Evolutionary conservation across 1,284 basidiomycete genomes (phyloP), one percentile per base, ranked within the genome.

Genomic region (Cryptococcus amylolentus): DNA sequence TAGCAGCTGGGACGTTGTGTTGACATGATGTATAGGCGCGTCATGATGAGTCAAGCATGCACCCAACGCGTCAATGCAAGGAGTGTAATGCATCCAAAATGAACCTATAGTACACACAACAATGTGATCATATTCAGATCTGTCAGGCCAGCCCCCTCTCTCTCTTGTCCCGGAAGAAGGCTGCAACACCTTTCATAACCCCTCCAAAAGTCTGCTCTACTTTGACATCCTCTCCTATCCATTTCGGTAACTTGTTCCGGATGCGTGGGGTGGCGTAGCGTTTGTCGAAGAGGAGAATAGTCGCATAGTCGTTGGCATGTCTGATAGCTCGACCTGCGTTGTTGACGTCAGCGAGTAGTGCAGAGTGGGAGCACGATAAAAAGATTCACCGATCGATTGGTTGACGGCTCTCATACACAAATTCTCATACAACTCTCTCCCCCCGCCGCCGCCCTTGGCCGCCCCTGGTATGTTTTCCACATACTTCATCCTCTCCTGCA

Each of bases 401-500:
- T 98, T 98, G 43, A 98, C 93, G 0, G 93, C 82, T 51, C 91
- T 90, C 91, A 97, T 96, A 70, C 92, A 96, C 80, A 93, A 84
- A 72, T 94, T 94, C 78, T 89, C 87, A 75, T 95, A 95, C 47
- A 95, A 78, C 74, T 92, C 88, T 46, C 26, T 46, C 44, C 31
- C 41, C 27, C 84, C 83, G 3, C 86, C 88, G 4, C 92, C 89
- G 64, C 91, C 85, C 62, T 84, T 85, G 55, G 81, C 77, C 8
- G 83, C 81, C 1, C 72, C 73, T 49, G 73, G 72, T 10, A 76
- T 50, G 5, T 51, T 60, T 51, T 69, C 86, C 39, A 91, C 89
- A 62, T 93, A 94, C 62, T 84, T 85, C 86, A 98, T 88, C 47
- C 95, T 83, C 74, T 98, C 96, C 60, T 85, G 85, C 47, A 98